Conservation (phyloP, 2,329 filamentous ascomycete genomes). For the Hyphodiscus sp. region DNA sequence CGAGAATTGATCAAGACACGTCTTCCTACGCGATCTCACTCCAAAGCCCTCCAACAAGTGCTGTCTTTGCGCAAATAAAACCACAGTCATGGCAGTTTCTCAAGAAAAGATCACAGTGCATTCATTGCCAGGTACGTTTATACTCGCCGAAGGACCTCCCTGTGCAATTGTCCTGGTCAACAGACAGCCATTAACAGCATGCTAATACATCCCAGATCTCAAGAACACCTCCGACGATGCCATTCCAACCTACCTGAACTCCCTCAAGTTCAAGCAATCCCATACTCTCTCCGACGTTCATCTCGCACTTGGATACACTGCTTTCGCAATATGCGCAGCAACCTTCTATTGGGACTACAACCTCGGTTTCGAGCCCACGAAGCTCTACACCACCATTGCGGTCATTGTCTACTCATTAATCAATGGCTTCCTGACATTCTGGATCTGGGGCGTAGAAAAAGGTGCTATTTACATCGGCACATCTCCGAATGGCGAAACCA, state of each 20-base stretch:
- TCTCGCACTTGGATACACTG: conserved; percentile 73
- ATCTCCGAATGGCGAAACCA: conserved; percentile 58
- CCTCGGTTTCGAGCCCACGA: conserved; percentile 81
- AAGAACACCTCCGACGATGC: conserved; percentile 97
- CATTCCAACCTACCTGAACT: conserved; percentile 86
- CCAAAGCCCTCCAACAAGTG: conserved; percentile 3
- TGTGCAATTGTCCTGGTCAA: neutral
- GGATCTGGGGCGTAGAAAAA: conserved; percentile 79
- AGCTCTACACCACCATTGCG: conserved; percentile 71
- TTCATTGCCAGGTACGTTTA: conserved; percentile 26
- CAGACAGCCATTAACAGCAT: neutral
- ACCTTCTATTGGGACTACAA: conserved; percentile 92
- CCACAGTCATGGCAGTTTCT: conserved; percentile 24
- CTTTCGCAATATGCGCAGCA: conserved; percentile 71
- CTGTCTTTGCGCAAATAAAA: neutral
- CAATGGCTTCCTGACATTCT: conserved; percentile 72
- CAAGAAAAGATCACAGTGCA: conserved; percentile 28
- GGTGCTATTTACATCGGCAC: conserved; percentile 74
- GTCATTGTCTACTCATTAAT: conserved; percentile 74
- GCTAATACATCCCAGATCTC: conserved; percentile 56
- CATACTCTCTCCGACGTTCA: conserved; percentile 77
- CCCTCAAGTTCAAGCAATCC: conserved; percentile 75
- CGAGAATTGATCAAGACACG: conserved; percentile 30
- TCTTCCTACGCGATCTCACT: conserved; percentile 15
- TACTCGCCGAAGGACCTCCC: neutral